Percentiles rank a stretch among this genome's conserved stretches.
phyloP scores from a whole-genome alignment of 148 eudicot genomes.

The Salicornia ramosissima region DNA sequence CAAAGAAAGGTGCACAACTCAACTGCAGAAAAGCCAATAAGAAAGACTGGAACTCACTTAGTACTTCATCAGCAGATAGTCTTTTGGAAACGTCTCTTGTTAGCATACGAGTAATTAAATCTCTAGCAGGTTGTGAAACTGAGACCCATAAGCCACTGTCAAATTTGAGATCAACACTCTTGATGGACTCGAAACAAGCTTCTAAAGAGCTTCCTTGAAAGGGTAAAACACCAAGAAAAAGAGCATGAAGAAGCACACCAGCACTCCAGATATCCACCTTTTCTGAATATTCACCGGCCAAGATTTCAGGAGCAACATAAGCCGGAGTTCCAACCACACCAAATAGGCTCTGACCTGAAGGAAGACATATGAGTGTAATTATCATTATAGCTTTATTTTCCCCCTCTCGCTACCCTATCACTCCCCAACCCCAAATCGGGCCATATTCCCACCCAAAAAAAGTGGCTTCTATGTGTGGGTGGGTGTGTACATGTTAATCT shows the following conservation, averaged over 20 bases:
- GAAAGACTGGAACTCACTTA: constrained; percentile 36
- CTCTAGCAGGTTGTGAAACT: constrained; percentile 46
- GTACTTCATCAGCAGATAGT: constrained; percentile 41
- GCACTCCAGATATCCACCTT: constrained; percentile 64
- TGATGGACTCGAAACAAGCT: constrained; percentile 47
- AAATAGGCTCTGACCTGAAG: constrained; percentile 45
- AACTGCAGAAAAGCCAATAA: background rate
- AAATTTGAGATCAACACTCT: constrained; percentile 40
- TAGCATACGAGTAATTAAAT: constrained; percentile 48
- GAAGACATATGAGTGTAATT: background rate
- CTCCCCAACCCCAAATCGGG: background rate
- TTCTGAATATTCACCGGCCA: constrained; percentile 44
- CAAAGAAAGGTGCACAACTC: background rate
- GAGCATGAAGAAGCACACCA: constrained; percentile 50
- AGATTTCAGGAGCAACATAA: constrained; percentile 57
- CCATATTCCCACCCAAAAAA: too few relatives aligned
- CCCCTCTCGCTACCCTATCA: background rate
- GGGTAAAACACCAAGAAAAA: constrained; percentile 42
- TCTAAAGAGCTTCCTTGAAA: constrained; percentile 45
- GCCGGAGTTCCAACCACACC: constrained; percentile 59
- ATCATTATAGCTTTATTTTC: background rate
- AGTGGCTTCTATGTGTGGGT: background rate
- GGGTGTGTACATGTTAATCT: background rate
- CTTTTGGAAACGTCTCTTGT: constrained; percentile 44
- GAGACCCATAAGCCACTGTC: constrained; percentile 33